phyloP scores from a whole-genome alignment of 345 rosid genomes.

The Populus euphratica region DNA sequence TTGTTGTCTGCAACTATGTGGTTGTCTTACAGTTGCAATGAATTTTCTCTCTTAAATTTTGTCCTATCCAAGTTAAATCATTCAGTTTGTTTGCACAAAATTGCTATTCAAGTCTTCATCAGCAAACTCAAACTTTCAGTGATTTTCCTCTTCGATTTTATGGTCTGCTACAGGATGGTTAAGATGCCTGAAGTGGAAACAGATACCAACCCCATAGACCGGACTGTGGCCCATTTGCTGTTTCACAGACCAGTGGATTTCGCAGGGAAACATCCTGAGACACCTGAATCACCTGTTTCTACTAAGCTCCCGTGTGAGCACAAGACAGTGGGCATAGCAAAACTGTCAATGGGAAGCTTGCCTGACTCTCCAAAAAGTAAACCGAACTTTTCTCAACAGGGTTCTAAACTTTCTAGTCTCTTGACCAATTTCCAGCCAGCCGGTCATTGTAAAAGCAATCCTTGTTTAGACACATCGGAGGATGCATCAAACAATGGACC shows the following conservation, averaged over 20 bases:
- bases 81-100: neutral
- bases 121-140: neutral
- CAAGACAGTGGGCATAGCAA: constrained; percentile 24
- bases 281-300: constrained; percentile 57
- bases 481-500: constrained; percentile 41
- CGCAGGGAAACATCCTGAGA: constrained; percentile 43
- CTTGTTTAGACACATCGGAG: constrained; percentile 28
- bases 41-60: neutral
- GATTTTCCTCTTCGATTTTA: neutral
- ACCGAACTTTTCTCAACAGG: constrained; percentile 35
- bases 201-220: constrained; percentile 83
- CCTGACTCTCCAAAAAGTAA: constrained; percentile 29
- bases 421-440: constrained; percentile 15
- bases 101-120: neutral
- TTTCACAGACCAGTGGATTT: constrained; percentile 64
- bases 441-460: constrained; percentile 16
- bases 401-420: constrained; percentile 23
- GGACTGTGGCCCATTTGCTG: constrained; percentile 84
- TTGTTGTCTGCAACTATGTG: neutral
- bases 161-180: constrained; percentile 37
- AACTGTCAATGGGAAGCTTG: constrained; percentile 25
- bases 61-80: neutral
- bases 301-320: constrained; percentile 37
- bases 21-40: neutral
- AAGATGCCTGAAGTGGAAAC: constrained; percentile 64